These are phyloP conservation scores for Ustanciosporium gigantosporum DNA, from an alignment of 1,284 basidiomycete species.

Conservation along the genomic window DNA sequence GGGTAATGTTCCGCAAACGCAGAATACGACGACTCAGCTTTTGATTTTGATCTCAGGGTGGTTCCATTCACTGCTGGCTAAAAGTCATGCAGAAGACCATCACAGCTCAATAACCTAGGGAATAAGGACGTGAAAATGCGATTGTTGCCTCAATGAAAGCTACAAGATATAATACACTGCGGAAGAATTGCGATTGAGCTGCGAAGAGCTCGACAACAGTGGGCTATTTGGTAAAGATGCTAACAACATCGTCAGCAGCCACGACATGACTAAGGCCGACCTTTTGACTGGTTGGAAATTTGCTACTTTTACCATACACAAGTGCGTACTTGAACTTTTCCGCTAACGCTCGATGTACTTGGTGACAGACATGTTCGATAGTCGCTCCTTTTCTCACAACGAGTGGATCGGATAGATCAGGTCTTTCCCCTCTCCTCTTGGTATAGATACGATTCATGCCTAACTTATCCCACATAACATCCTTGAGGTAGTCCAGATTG, in stretches of 20 bases:
- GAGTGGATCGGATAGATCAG: slow-evolving; percentile 89
- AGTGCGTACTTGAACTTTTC: slow-evolving; percentile 69
- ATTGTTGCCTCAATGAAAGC: no score
- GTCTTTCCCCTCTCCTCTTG: slow-evolving; percentile 85
- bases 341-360: slow-evolving; percentile 82
- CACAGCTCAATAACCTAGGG: no score
- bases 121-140: no score
- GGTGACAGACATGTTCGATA: slow-evolving; percentile 72
- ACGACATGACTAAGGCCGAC: slow-evolving; percentile 81
- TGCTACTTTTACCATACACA: slow-evolving; percentile 56
- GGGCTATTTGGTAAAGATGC: slow-evolving; percentile 54
- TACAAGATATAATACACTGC: no score
- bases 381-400: slow-evolving; percentile 88
- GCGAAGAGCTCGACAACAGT: no score
- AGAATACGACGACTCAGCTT: no score
- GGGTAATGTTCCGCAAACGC: no score
- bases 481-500: slow-evolving; percentile 86
- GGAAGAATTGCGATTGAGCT: no score
- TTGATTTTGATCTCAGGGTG: no score
- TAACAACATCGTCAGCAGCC: slow-evolving; percentile 91
- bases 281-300: slow-evolving; percentile 50
- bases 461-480: slow-evolving; percentile 74
- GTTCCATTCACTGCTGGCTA: no score
- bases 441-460: slow-evolving; percentile 72
- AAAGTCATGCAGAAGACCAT: no score